Evolutionary conservation across 129 eudicot species (phyloP).

Genomic region (Arctium minus): DNA sequence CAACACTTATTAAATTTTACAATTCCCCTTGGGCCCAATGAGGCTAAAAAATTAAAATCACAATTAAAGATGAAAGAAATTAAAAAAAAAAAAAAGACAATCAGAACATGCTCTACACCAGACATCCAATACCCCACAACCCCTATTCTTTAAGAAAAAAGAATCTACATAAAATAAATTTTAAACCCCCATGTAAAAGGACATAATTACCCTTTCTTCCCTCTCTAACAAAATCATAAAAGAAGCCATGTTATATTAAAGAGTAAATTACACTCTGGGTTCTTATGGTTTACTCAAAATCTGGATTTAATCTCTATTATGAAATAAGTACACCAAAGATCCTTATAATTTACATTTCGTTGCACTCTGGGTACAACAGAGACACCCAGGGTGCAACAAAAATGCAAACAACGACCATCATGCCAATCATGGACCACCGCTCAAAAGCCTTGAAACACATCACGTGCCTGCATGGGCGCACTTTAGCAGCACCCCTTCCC

Average conservation of each 20-base stretch:
- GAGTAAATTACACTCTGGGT: too few relatives aligned
- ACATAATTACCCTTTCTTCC: slow-evolving; percentile 21
- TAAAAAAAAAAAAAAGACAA: not conserved
- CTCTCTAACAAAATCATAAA: slow-evolving; percentile 13
- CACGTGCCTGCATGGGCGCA: slow-evolving; percentile 41
- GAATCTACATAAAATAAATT: slow-evolving; percentile 20
- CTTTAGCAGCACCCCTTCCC: slow-evolving; percentile 17
- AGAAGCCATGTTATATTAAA: slow-evolving; percentile 18
- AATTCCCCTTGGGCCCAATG: not conserved
- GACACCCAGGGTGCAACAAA: too few relatives aligned
- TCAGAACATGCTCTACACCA: slow-evolving; percentile 7
- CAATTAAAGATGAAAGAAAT: not conserved
- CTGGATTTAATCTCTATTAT: too few relatives aligned
- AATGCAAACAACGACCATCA: not conserved
- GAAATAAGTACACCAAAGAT: too few relatives aligned
- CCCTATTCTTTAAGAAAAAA: slow-evolving; percentile 19
- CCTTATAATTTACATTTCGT: too few relatives aligned
- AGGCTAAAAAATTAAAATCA: not conserved
- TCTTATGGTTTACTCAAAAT: too few relatives aligned
- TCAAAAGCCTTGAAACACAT: slow-evolving; percentile 30
- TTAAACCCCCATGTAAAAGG: not conserved
- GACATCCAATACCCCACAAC: slow-evolving; percentile 19
- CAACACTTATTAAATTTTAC: not conserved
- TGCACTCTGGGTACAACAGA: too few relatives aligned
- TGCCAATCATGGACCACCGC: slow-evolving; percentile 37